Evolutionary conservation across 139 green algal species (phyloP), one percentile per base, ranked within the genome.

Genomic region (Auxenochlorella protothecoides): DNA sequence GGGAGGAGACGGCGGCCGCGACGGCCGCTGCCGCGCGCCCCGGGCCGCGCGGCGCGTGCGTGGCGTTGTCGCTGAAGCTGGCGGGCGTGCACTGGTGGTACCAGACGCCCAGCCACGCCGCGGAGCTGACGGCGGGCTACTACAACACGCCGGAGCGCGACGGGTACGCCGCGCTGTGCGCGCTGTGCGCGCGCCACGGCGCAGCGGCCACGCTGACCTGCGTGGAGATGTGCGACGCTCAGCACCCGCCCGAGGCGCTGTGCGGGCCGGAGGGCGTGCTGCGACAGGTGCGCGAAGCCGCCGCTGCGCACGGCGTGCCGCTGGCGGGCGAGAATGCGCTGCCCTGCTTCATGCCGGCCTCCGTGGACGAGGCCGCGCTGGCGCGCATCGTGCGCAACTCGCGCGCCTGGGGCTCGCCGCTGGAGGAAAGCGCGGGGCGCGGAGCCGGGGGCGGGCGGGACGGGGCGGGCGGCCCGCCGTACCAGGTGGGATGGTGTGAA

Each of bases 41-140:
- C 10, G 9, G 11, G 53, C 68, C 73, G 6, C 6, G 55, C 0
- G 77, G 77, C 13, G 52, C 69, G 6, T 54, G 66, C 5, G 66
- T 83, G 11, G 51, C 65, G 16, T 27, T 83, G 9, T 76, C 73
- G 4, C 59, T 83, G 12, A 83, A 90, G 79, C 61, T 92, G 57
- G 82, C 89, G 51, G 89, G 89, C 5, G 77, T 95, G 8, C 89
- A 95, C 78, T 98, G 93, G 93, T 97, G 92, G 91, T 97, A 91
- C 80, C 84, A 86, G 62, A 91, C 79, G 10, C 81, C 76, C 16
- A 90, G 81, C 15, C 94, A 98, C 76, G 92, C 92, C 0, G 93
- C 91, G 9, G 94, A 98, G 83, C 78, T 97, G 52, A 98, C 94
- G 3, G 93, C 94, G 3, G 94, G 94, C 3, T 98, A 97, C 86